Evolutionary conservation across 202 grass and related monocot genomes (phyloP).

Genomic region (Miscanthus sacchariflorus): DNA sequence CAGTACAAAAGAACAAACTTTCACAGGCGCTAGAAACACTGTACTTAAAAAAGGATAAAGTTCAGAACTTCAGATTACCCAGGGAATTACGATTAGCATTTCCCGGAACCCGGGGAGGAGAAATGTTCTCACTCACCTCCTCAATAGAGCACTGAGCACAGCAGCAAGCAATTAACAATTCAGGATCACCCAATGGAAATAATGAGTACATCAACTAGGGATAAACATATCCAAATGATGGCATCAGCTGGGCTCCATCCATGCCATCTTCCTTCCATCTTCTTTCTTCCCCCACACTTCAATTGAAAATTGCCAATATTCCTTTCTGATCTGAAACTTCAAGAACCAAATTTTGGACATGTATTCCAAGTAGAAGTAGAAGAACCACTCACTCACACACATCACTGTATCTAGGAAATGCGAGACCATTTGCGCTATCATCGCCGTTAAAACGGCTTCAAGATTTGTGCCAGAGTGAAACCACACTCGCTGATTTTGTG

Average conservation of each 20-base stretch:
- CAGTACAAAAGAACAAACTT: slow-evolving; percentile 62
- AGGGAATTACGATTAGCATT: slow-evolving; percentile 47
- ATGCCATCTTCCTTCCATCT: slow-evolving; percentile 54
- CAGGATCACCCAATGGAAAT: slow-evolving; percentile 26
- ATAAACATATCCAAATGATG: slow-evolving; percentile 60
- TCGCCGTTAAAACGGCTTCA: not conserved
- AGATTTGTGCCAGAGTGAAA: not conserved
- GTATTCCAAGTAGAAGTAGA: slow-evolving; percentile 7
- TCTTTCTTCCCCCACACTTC: slow-evolving; percentile 10
- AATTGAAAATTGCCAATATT: slow-evolving; percentile 40
- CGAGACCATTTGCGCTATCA: not conserved
- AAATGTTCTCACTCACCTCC: slow-evolving; percentile 42
- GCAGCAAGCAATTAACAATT: slow-evolving; percentile 42
- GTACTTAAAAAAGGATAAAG: slow-evolving; percentile 46
- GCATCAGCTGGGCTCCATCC: slow-evolving; percentile 44
- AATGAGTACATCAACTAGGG: slow-evolving; percentile 50
- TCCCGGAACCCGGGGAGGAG: slow-evolving; percentile 38
- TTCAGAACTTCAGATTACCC: slow-evolving; percentile 37
- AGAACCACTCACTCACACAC: not conserved
- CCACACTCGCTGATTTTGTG: not conserved
- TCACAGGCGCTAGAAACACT: slow-evolving; percentile 56
- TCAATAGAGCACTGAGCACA: slow-evolving; percentile 8
- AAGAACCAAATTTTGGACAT: slow-evolving; percentile 31
- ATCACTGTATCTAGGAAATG: not conserved
- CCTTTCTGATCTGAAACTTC: slow-evolving; percentile 52